Conservation (phyloP, 257 asterid genomes). For the Paulownia fortunei region DNA sequence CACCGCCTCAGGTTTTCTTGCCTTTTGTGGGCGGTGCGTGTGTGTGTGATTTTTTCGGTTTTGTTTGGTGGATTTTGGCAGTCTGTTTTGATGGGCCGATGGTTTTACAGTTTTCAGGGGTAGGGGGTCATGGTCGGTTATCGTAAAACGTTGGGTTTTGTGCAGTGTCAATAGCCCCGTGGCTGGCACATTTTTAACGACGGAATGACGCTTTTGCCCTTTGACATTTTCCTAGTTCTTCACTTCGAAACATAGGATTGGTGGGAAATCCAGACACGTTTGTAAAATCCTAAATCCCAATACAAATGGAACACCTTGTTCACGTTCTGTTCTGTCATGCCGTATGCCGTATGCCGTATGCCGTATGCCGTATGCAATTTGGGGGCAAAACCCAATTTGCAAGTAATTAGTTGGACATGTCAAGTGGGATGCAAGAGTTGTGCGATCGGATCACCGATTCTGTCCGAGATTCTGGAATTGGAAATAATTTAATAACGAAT, state of each 20-base stretch:
- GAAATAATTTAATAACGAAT: no score
- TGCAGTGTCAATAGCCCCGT: not conserved
- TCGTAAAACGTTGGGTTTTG: conserved; percentile 12
- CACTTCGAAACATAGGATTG: not conserved
- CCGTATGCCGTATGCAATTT: conserved; percentile 15
- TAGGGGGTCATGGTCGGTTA: conserved; percentile 14
- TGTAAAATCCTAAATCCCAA: not conserved
- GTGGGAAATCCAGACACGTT: not conserved
- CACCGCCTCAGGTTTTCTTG: conserved; percentile 47
- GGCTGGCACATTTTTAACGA: not conserved
- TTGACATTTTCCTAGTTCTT: conserved; percentile 9
- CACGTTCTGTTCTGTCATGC: not conserved
- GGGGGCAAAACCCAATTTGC: not conserved
- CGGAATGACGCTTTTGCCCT: conserved; percentile 31
- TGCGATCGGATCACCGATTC: no score
- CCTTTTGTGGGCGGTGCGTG: conserved; percentile 24
- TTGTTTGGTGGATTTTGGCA: not conserved
- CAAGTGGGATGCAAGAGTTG: not conserved
- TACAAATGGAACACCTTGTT: not conserved
- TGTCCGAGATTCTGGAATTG: no score
- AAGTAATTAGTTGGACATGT: not conserved
- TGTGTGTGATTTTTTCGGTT: not conserved
- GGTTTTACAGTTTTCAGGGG: conserved; percentile 35
- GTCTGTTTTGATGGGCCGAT: conserved; percentile 35
- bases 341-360: no score